Base-by-base conservation (phyloP, 1,284 basidiomycete species). In the Chondrostereum purpureum region DNA sequence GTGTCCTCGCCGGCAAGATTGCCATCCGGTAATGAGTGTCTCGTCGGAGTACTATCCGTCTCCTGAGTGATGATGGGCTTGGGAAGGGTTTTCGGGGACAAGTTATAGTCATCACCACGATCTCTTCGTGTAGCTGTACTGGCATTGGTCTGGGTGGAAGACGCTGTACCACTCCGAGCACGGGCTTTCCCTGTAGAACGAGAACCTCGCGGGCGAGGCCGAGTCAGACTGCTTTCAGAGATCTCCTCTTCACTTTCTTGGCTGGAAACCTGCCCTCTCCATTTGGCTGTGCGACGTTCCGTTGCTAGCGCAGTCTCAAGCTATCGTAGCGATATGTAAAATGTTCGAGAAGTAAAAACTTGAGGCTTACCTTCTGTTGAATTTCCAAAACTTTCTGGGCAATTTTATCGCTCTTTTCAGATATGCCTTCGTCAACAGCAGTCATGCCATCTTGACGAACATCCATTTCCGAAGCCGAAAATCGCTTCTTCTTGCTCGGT, bases 371-470 rank as follows among this genome's bases (percentile, higher is more conserved):
- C 75, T 89, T 90, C 54, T 84, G 80, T 62, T 90, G 88, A 51
- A 90, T 91, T 61, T 88, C 78, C 42, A 84, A 57, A 27, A 90
- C 83, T 61, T 89, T 90, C 62, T 85, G 79, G 23, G 88, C 83
- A 51, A 91, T 90, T 55, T 76, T 82, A 54, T 90, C 88, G 55
- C 84, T 90, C 60, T 83, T 82, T 58, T 82, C 73, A 53, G 77
- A 85, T 61, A 90, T 91, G 17, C 85, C 83, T 59, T 86, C 83
- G 54, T 90, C 87, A 12, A 90, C 84, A 18, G 86, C 87, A 46
- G 68, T 74, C 83, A 90, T 87, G 18, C 80, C 81, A 57, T 88
- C 87, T 53, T 85, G 81, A 40, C 73, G 71, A 18, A 65, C 51
- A 49, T 84, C 82, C 22, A 68, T 65, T 31, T 76, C 73, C 4